phyloP scores from a whole-genome alignment of 805 yeast species.

The Candida anglica region DNA sequence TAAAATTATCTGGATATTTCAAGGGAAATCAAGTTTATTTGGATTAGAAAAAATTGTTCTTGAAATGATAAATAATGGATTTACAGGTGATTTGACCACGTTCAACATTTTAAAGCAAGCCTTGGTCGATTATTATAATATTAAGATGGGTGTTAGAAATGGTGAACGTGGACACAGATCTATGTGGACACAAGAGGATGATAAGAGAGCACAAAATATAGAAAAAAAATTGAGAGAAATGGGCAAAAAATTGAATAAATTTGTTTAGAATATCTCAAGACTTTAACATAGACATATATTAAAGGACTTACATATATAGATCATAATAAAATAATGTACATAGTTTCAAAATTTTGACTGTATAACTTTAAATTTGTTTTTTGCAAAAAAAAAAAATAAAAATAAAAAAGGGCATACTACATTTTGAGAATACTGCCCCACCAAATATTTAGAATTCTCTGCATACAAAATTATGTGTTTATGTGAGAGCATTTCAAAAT shows the following conservation, averaged over 20 bases:
- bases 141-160: slow-evolving; percentile 19
- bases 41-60: slow-evolving; percentile 28
- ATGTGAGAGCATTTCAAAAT: too few relatives aligned
- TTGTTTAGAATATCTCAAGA: too few relatives aligned
- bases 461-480: too few relatives aligned
- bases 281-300: too few relatives aligned
- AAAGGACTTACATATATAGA: too few relatives aligned
- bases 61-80: slow-evolving; percentile 42
- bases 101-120: slow-evolving; percentile 32
- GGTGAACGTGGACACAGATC: slow-evolving; percentile 18
- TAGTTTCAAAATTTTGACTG: too few relatives aligned
- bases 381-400: too few relatives aligned
- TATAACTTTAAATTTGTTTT: too few relatives aligned
- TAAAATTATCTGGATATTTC: slow-evolving; percentile 32
- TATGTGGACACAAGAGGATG: slow-evolving; percentile 36
- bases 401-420: too few relatives aligned
- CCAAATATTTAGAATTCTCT: too few relatives aligned
- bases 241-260: neutral
- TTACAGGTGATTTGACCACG: slow-evolving; percentile 32
- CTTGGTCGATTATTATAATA: slow-evolving; percentile 27
- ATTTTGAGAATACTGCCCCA: too few relatives aligned
- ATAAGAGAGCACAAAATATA: slow-evolving; percentile 22
- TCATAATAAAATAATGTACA: too few relatives aligned
- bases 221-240: slow-evolving; percentile 8
- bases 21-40: slow-evolving; percentile 32